Base-by-base conservation (phyloP, 371 early-diverging fungal species). In the Mucor circinelloides region DNA sequence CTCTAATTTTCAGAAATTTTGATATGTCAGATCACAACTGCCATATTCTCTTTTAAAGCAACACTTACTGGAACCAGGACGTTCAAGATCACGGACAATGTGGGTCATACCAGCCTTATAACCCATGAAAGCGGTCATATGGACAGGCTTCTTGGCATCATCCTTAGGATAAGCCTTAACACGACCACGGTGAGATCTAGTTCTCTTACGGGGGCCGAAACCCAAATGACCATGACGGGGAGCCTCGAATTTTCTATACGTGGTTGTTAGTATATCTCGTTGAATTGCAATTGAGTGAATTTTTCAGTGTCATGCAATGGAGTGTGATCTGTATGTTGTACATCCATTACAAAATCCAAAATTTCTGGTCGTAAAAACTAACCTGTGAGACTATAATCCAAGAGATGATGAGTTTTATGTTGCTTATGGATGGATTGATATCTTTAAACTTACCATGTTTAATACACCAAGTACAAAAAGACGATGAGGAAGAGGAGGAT, bases 61-160 rank as follows among this genome's bases (percentile, higher is more conserved):
- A 44, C 2, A 59, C 59, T 59, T 59, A 59, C 59, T 88, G 88
- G 98, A 96, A 68, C 96, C 97, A 71, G 98, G 97, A 81, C 97
- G 93, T 80, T 97, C 97, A 80, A 98, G 85, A 83, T 98, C 98
- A 77, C 99, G 95, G 71, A 99, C 97, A 77, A 99, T 93, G 90
- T 99, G 99, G 82, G 99, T 99, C 99, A 99, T 99, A 83, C 99
- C 99, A 67, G 99, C 99, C 95, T 99, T 99, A 95, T 99, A 99
- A 74, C 94, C 99, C 82, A 99, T 86, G 93, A 98, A 99, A 77
- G 98, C 99, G 61, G 99, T 99, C 82, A 99, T 86, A 89, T 99
- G 99, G 73, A 98, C 97, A 65, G 96, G 92, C 90, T 97, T 94
- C 81, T 86, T 86, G 68, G 91, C 80, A 85, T 98, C 95, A 88